A percentile compares a stretch with the other conserved stretches of the same genome.
Conservation (phyloP, 495 filamentous ascomycete species). For the Hypoxylon crocopeplum region DNA sequence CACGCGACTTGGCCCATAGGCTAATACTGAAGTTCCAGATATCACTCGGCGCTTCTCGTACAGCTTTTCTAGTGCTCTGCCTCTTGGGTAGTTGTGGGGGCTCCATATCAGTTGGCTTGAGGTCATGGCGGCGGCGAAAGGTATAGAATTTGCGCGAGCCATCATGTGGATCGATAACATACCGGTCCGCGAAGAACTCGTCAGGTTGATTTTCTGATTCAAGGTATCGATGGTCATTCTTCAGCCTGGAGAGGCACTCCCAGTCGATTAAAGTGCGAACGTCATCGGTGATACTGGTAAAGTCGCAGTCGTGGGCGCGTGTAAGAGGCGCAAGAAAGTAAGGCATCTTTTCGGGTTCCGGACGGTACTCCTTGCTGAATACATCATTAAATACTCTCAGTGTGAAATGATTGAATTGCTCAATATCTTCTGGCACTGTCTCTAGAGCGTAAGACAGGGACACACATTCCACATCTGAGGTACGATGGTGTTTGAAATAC, state of each 20-base stretch:
- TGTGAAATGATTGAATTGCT: constrained; percentile 70
- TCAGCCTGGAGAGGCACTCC: constrained; percentile 59
- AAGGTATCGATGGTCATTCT: constrained; percentile 16
- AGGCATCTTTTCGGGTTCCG: constrained; percentile 67
- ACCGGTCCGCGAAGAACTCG: constrained; percentile 66
- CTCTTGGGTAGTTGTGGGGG: constrained; percentile 42
- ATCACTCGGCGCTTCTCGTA: constrained; percentile 26
- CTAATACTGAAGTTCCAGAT: constrained; percentile 56
- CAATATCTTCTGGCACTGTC: constrained; percentile 49
- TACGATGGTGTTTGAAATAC: constrained; percentile 67
- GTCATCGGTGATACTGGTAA: constrained; percentile 18
- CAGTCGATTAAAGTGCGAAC: constrained; percentile 67
- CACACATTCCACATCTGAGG: constrained; percentile 62
- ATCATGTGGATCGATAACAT: constrained; percentile 76
- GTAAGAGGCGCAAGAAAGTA: constrained; percentile 84
- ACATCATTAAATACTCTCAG: constrained; percentile 80
- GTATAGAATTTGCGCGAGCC: constrained; percentile 70
- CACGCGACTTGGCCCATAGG: constrained; percentile 45
- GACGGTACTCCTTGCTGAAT: constrained; percentile 84
- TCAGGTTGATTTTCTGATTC: constrained; percentile 63
- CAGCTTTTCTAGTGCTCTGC: constrained; percentile 35
- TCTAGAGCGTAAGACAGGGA: constrained; percentile 46
- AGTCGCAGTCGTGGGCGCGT: constrained; percentile 38
- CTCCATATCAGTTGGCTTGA: constrained; percentile 53
- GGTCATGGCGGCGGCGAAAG: constrained; percentile 46